These are phyloP conservation scores for Candida frijolesensis DNA, from an alignment of 1,139 yeast species.

Conservation along the genomic window DNA sequence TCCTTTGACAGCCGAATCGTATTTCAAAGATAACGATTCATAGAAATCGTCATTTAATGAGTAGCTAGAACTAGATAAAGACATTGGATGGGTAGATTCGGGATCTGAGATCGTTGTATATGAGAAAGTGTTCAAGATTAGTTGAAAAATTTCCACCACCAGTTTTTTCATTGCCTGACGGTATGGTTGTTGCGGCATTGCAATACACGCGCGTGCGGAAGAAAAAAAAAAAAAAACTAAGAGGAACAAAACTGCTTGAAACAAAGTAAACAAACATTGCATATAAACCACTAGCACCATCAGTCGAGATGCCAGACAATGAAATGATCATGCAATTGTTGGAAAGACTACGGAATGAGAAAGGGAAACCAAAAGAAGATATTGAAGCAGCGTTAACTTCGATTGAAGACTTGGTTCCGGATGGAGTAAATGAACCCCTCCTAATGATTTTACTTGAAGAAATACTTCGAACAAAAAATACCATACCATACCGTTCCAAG, in stretches of 20 bases:
- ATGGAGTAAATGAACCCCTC: slow-evolving; percentile 6
- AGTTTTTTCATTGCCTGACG: slow-evolving; percentile 2
- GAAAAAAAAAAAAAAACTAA: background rate
- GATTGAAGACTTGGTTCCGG: background rate
- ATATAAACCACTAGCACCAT: background rate
- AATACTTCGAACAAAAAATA: slow-evolving; percentile 8
- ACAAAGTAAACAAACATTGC: background rate
- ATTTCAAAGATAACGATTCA: slow-evolving; percentile 24
- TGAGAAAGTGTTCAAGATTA: background rate
- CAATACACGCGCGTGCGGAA: background rate
- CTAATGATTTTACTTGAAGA: slow-evolving; percentile 7
- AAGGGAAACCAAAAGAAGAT: background rate
- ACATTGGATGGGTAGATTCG: background rate
- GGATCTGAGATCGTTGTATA: background rate
- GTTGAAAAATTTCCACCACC: background rate
- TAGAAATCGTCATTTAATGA: slow-evolving; percentile 30
- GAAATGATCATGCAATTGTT: slow-evolving; percentile 4
- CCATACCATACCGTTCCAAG: slow-evolving; percentile 10
- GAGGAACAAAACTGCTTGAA: background rate
- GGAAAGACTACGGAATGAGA: slow-evolving; percentile 4
- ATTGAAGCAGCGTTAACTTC: background rate
- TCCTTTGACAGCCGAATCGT: slow-evolving; percentile 27
- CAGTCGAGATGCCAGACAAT: background rate
- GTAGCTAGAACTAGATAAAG: slow-evolving; percentile 14
- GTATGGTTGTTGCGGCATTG: background rate